Evolutionary conservation across 106 monocot genomes (phyloP), one percentile per base, ranked within the genome.

Genomic region (Agapanthus africanus): DNA sequence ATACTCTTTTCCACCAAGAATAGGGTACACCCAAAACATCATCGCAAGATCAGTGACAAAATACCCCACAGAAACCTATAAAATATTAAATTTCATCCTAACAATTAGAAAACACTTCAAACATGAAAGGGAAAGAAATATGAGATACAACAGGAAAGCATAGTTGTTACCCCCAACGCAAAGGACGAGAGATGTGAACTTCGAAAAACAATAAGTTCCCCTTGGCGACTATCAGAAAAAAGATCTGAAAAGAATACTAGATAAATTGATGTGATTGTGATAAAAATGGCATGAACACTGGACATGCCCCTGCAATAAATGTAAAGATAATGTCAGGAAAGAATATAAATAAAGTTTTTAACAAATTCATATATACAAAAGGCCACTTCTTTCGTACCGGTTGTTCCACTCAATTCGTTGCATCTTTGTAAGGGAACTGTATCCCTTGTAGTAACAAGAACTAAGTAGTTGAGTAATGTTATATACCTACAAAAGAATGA

Each of bases 1-100:
- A 79, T 87, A 90, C 74, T 94, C 94, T 76, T 82, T 84, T 78
- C 94, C 94, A 56, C 94, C 94, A 78, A 94, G 82, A 21, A 73
- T 80, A 69, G 94, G 94, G 83, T 80, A 94, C 11, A 82, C 59
- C 94, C 94, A 94, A 42, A 81, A 78, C 60, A 94, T 94, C 90
- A 87, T 87, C 22, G 72, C 81, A 76, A 90, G 80, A 57, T 90
- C 94, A 1, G 80, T 70, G 25, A 94, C 70, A 66, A 94, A 94
- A 80, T 94, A 94, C 10, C 90, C 94, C 56, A 77, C 69, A 50
- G 94, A 94, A 72, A 90, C 84, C 90, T 94, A 77, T 31, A 32
- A 72, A 63, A 61, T 13, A 30, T 8, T 74, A 40, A 25, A 54
- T 10, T 63, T 21, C 15, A 47, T 10, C 6, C n/a, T 52, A 44